Evolutionary conservation across 352 stramenopile species (phyloP).

Genomic region (Lagenidium giganteum): DNA sequence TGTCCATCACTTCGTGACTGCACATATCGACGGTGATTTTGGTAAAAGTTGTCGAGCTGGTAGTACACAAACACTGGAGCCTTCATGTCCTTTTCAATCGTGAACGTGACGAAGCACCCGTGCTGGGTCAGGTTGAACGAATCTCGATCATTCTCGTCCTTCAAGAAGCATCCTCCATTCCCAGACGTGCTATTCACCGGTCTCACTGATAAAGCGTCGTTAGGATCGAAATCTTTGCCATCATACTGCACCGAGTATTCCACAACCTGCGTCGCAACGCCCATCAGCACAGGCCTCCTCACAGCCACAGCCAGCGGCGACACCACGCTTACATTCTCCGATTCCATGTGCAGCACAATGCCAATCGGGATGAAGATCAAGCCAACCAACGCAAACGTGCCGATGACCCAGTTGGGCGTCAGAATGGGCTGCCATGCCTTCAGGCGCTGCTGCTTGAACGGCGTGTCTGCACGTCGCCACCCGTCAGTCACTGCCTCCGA

Average conservation of each 20-base stretch:
- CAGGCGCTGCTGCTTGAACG: conserved; percentile 88
- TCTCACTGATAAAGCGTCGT: too few species aligned
- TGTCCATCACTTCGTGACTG: conserved; percentile 89
- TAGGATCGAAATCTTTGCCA: too few species aligned
- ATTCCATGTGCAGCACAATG: conserved; percentile 83
- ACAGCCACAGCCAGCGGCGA: neutral
- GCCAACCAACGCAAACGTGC: conserved; percentile 90
- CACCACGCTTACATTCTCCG: conserved; percentile 54
- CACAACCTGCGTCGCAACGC: too few species aligned
- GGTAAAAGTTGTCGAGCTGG: conserved; percentile 99
- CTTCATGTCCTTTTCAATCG: conserved; percentile 91
- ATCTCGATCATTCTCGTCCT: conserved; percentile 54
- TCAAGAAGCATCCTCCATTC: conserved; percentile 61
- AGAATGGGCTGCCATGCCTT: conserved; percentile 96
- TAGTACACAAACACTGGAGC: conserved; percentile 98
- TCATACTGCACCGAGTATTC: conserved; percentile 90
- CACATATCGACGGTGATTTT: conserved; percentile 97
- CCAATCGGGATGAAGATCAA: conserved; percentile 95
- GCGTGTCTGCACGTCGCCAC: conserved; percentile 82
- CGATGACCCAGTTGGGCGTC: conserved; percentile 95
- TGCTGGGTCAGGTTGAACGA: conserved; percentile 47
- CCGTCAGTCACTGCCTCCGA: too few species aligned
- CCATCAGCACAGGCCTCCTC: neutral
- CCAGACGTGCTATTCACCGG: too few species aligned
- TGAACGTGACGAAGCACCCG: conserved; percentile 84